Evolutionary conservation across 495 filamentous ascomycete genomes (phyloP).

Genomic region (Penicillium manginii): DNA sequence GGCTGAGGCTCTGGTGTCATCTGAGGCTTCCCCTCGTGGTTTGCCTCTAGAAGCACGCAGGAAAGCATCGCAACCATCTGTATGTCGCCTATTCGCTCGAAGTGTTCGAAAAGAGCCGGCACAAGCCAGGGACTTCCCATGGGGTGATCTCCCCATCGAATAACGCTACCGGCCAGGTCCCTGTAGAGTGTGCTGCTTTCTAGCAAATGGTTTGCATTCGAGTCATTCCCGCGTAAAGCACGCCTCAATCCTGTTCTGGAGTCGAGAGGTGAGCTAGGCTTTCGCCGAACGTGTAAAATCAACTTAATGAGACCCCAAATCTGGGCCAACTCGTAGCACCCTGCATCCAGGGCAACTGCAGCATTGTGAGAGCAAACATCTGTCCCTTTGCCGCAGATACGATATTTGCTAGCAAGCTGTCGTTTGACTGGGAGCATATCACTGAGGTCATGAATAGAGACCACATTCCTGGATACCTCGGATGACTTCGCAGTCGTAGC

Average conservation of each 20-base stretch:
- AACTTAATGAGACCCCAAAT: conserved; percentile 83
- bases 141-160: conserved; percentile 87
- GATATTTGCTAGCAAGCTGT: conserved; percentile 75
- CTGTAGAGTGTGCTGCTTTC: conserved; percentile 20
- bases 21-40: conserved; percentile 28
- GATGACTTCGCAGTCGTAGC: conserved; percentile 37
- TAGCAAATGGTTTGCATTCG: conserved; percentile 1
- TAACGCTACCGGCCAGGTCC: conserved; percentile 51
- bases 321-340: conserved; percentile 73
- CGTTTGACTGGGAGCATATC: conserved; percentile 75
- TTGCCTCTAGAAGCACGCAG: conserved; percentile 78
- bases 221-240: conserved; percentile 33
- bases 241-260: conserved; percentile 47
- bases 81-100: conserved; percentile 76
- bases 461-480: conserved; percentile 52
- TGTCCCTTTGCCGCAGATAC: conserved; percentile 78
- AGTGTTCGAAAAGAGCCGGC: conserved; percentile 67
- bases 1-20: conserved; percentile 18
- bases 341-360: conserved; percentile 71
- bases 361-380: conserved; percentile 85
- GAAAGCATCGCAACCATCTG: conserved; percentile 97
- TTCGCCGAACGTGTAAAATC: conserved; percentile 75
- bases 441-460: conserved; percentile 73
- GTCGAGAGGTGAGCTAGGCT: conserved; percentile 47
- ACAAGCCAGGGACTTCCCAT: conserved; percentile 77